phyloP scores from a whole-genome alignment of 345 rosid species.

The Geranium rotundifolium region DNA sequence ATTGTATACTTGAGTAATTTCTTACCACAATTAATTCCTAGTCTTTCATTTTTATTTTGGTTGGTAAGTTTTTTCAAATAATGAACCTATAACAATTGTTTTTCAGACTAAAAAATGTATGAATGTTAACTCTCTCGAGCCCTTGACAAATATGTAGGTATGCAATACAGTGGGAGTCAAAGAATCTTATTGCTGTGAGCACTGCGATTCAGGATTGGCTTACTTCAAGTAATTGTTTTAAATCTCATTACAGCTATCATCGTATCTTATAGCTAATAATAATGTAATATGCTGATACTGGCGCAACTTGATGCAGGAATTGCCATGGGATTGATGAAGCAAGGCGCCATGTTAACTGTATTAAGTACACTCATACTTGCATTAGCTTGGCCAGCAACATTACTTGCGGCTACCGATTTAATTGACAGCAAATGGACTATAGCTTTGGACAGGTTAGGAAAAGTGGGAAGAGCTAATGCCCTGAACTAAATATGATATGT shows the following conservation, averaged over 20 bases:
- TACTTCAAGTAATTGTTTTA: constrained; percentile 74
- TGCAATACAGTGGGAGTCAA: constrained; percentile 87
- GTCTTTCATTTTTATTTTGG: too few species aligned
- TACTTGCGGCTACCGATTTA: constrained; percentile 72
- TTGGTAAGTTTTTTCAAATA: not conserved
- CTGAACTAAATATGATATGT: not conserved
- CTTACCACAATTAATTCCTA: not conserved
- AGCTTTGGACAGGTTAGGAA: constrained; percentile 68
- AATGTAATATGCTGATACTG: not conserved
- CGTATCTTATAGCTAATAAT: not conserved
- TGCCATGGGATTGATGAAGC: constrained; percentile 75
- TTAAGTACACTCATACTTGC: constrained; percentile 65
- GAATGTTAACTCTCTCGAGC: not conserved
- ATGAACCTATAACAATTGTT: not conserved
- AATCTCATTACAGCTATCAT: constrained; percentile 6
- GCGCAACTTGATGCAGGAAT: constrained; percentile 26
- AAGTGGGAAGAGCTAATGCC: constrained; percentile 1
- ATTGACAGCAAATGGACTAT: constrained; percentile 92
- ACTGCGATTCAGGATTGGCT: constrained; percentile 98
- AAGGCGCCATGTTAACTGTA: constrained; percentile 98
- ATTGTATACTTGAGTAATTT: not conserved
- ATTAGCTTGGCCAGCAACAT: constrained; percentile 83
- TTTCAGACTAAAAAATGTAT: not conserved
- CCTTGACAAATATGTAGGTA: constrained; percentile 37
- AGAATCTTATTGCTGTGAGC: constrained; percentile 84